phyloP scores from a whole-genome alignment of 805 yeast genomes.

The Torulaspora franciscae region DNA sequence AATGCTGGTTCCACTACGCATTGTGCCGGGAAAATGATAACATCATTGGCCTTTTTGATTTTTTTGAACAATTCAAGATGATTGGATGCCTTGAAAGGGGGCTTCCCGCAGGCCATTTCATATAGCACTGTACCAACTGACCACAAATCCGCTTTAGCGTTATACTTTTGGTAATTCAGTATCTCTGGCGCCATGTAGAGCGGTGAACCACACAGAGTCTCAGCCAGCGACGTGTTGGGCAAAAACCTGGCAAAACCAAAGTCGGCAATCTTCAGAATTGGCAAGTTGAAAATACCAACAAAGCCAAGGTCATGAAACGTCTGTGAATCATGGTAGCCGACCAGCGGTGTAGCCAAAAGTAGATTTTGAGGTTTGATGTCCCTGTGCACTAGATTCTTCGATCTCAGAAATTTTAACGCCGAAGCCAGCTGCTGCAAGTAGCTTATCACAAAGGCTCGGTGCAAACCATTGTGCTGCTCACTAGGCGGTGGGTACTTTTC shows the following conservation, averaged over 20 bases:
- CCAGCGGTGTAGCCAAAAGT: constrained; percentile 70
- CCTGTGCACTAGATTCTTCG: constrained; percentile 82
- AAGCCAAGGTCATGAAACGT: constrained; percentile 55
- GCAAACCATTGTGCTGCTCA: constrained; percentile 68
- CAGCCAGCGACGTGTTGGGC: constrained; percentile 92
- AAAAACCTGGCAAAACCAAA: constrained; percentile 95
- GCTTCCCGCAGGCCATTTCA: constrained; percentile 95
- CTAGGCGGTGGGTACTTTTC: constrained; percentile 79
- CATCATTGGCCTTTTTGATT: constrained; percentile 77
- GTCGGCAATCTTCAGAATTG: constrained; percentile 89
- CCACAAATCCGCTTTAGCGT: constrained; percentile 97
- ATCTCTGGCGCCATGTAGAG: constrained; percentile 99
- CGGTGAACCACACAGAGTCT: constrained; percentile 96
- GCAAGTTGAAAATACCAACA: constrained; percentile 83
- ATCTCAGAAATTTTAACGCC: constrained; percentile 76
- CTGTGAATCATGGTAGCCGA: constrained; percentile 42
- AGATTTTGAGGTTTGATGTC: constrained; percentile 88
- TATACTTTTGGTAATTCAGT: constrained; percentile 86
- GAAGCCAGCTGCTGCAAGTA: constrained; percentile 82
- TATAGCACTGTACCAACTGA: constrained; percentile 94
- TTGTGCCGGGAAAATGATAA: constrained; percentile 67
- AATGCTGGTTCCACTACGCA: constrained; percentile 62
- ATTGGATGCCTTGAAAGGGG: constrained; percentile 91
- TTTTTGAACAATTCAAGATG: constrained; percentile 84
- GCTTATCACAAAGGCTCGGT: constrained; percentile 72